Base-by-base conservation (phyloP, 2,329 filamentous ascomycete genomes). In the Mycocentrospora acerina region DNA sequence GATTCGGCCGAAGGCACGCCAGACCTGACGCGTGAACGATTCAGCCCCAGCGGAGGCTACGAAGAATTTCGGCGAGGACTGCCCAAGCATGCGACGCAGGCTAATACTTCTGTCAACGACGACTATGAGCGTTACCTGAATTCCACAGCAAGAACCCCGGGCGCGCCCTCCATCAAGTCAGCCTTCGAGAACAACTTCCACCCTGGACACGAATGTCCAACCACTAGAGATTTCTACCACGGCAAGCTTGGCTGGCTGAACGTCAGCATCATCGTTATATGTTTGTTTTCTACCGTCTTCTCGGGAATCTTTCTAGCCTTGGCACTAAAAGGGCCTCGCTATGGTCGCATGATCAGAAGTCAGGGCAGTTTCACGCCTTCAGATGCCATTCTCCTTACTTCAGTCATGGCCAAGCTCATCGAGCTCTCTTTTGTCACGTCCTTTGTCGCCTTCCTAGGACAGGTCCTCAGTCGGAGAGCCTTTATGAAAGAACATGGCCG, bases 401-500 rank as follows among this genome's bases (percentile, higher is more conserved):
- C 85, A 0, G 66, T 88, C 2, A 70, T 88, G 24, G 85, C 87
- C 7, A 91, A 90, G 65, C 79, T 83, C 0, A 87, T 90, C 32
- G 88, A 91, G 65, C 60, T 90, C 48, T 82, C 83, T 0, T 91
- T 90, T 55, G 85, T 88, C 3, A 88, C 86, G 0, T 82, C 88
- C 0, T 86, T 88, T 44, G 83, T 90, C 1, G 78, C 83, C 0
- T 86, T 86, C 37, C 61, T 90, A 0, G 88, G 88, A 0, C 88
- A 93, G 60, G 78, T 86, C 0, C 67, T 91, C 12, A 88, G 80
- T n/a, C 75, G 85, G 14, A 72, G 84, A 37, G 83, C 86, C 0
- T 77, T 88, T 38, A 75, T 76, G 16, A 77, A 75, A 37, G 71
- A 75, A 7, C 49, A 61, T 7, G 77, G 80, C 0, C 69, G 71